Evolutionary conservation across 805 yeast genomes (phyloP).

Genomic region (Yarrowia sp.): DNA sequence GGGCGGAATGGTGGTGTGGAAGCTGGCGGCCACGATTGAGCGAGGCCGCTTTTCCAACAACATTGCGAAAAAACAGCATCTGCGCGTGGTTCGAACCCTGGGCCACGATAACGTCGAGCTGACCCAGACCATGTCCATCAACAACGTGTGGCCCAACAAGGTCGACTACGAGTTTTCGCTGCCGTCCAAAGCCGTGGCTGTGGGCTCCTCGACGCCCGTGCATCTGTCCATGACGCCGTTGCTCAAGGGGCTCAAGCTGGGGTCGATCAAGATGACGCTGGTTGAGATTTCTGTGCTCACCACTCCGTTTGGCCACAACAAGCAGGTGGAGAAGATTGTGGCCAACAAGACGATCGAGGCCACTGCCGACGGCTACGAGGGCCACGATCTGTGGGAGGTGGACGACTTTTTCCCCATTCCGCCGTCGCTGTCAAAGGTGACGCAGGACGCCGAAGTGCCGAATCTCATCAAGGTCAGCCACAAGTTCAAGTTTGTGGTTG

Average conservation of each 20-base stretch:
- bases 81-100: constrained; percentile 84
- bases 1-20: constrained; percentile 59
- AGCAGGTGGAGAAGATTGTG: constrained; percentile 67
- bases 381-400: constrained; percentile 77
- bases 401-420: constrained; percentile 69
- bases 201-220: constrained; percentile 80
- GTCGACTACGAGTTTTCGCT: constrained; percentile 87
- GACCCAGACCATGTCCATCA: constrained; percentile 90
- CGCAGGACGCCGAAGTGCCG: constrained; percentile 84
- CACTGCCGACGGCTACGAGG: constrained; percentile 51
- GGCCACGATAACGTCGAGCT: constrained; percentile 87
- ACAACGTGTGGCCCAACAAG: constrained; percentile 93
- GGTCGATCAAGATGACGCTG: constrained; percentile 71
- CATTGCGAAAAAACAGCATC: constrained; percentile 68
- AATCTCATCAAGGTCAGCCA: constrained; percentile 83
- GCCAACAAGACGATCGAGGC: constrained; percentile 53
- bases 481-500: constrained; percentile 80
- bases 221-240: constrained; percentile 78
- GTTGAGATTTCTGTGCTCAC: constrained; percentile 70
- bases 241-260: constrained; percentile 78
- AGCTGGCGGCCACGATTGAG: constrained; percentile 79
- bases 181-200: constrained; percentile 87
- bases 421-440: constrained; percentile 70
- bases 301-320: constrained; percentile 57
- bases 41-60: constrained; percentile 77